Base-by-base conservation (phyloP, 129 eudicot genomes). In the Flaveria trinervia region DNA sequence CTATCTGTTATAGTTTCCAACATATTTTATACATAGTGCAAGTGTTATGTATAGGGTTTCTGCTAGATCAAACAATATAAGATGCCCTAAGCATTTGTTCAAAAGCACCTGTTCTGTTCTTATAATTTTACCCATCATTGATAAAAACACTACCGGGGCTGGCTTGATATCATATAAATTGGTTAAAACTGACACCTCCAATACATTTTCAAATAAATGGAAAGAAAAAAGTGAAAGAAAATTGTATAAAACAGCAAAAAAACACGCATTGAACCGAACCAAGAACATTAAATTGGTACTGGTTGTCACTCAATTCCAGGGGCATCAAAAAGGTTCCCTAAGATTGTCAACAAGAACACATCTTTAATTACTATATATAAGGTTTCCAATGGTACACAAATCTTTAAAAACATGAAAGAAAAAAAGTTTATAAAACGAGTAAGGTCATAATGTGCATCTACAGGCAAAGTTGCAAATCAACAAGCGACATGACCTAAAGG, bases 401-500 rank as follows among this genome's bases (percentile, higher is more conserved):
- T 64, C 69, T 64, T 64, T 7, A 46, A 64, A 14, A 64, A 64
- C 69, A 64, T 62, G 69, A 64, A 64, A 64, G 68, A 30, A 64
- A 64, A 62, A 64, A 15, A 30, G 43, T 62, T 28, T 28, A 28
- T 28, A 62, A 62, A 62, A 13, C 13, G 41, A 61, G 41, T 62
- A 26, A 62, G 68, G 9, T 26, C 68, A 62, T 28, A 74, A 48
- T 46, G 62, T 54, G 23, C 68, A 74, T 57, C 57, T 45, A 61
- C 28, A 65, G 66, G 71, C 65, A 71, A 72, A 72, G 82, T 59
- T 71, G 67, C 78, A 79, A 72, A 64, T 49, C 33, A 50, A 72
- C 67, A 62, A 18, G 83, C 78, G 44, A 60, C 15, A 13, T 33
- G 46, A 11, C 45, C 69, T 64, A 64, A 64, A 30, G 69, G 30